Evolutionary conservation across 768 basidiomycete genomes (phyloP), one percentile per base, ranked within the genome.

Genomic region (Boletus coccyginus): DNA sequence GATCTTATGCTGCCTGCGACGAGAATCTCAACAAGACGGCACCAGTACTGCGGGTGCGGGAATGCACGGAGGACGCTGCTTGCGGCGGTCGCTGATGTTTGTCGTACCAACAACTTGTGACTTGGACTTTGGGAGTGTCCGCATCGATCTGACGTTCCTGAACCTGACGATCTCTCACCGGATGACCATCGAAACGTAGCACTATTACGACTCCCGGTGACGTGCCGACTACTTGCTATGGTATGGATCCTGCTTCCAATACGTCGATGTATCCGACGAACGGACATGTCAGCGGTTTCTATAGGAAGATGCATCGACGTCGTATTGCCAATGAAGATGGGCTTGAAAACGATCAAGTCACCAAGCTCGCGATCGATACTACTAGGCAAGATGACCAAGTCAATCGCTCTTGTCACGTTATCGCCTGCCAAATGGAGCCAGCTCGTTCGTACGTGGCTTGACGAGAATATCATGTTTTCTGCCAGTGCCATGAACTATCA

Each of bases 281-380:
- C n/a, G 48, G 45, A 5, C 13, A 43, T 4, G 32, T 50, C 5
- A 50, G 57, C 29, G 52, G 57, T 1, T 33, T 59, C 17, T 31
- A 3, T 6, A 43, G 5, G 35, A 3, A 5, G n/a, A n/a, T n/a
- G n/a, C n/a, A n/a, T n/a, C n/a, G 13, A 24, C 24, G 2, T 8
- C 6, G 24, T 0, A n/a, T n/a, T n/a, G n/a, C n/a, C n/a, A n/a
- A n/a, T n/a, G n/a, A n/a, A n/a, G n/a, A n/a, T n/a, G n/a, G n/a
- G n/a, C n/a, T n/a, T n/a, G n/a, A n/a, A 3, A 27, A 16, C 6
- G 24, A 48, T 21, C 19, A 29, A 4, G 12, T 59, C 44, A 10
- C 43, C 16, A 58, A 53, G n/a, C 58, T 53, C 17, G 7, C 48
- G 16, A 47, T 60, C 12, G 57, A 59, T n/a, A n/a, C n/a, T n/a